phyloP scores from a whole-genome alignment of 371 early-diverging fungal species.

The Lichtheimia corymbifera region DNA sequence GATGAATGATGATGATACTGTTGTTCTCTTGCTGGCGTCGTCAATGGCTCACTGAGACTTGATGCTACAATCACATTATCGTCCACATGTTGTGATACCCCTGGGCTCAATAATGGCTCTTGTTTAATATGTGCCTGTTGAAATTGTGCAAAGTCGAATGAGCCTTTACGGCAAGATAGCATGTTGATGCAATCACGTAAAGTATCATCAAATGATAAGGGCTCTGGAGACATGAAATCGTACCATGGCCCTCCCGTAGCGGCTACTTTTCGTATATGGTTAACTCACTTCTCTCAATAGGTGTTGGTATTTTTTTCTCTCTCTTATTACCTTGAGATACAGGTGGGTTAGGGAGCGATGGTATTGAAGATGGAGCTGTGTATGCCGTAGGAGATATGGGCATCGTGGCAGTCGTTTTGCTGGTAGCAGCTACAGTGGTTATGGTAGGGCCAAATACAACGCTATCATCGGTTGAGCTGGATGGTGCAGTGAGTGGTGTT shows the following conservation, averaged over 20 bases:
- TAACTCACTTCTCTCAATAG: not conserved
- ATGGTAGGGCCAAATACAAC: no score
- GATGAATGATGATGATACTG: slow-evolving; percentile 1
- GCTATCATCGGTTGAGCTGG: no score
- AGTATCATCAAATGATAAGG: slow-evolving; percentile 3
- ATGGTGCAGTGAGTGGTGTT: no score
- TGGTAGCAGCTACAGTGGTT: no score
- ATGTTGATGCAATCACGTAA: slow-evolving; percentile 11
- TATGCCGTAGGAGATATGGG: not conserved
- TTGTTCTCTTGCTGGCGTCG: not conserved
- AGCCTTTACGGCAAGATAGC: slow-evolving; percentile 3
- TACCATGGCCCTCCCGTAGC: not conserved
- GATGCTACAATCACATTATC: slow-evolving; percentile 1
- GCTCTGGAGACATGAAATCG: not conserved
- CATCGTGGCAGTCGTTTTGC: no score
- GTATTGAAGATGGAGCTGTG: not conserved
- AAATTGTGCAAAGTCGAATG: no score
- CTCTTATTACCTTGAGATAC: not conserved
- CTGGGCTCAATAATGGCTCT: not conserved
- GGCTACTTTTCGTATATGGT: not conserved
- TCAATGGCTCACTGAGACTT: not conserved
- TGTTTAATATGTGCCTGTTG: not conserved
- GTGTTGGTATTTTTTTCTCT: not conserved
- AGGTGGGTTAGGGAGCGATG: not conserved
- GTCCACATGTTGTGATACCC: no score